These are phyloP conservation scores for Penicillium waksmanii DNA, from an alignment of 495 filamentous ascomycete species.

Conservation along the genomic window DNA sequence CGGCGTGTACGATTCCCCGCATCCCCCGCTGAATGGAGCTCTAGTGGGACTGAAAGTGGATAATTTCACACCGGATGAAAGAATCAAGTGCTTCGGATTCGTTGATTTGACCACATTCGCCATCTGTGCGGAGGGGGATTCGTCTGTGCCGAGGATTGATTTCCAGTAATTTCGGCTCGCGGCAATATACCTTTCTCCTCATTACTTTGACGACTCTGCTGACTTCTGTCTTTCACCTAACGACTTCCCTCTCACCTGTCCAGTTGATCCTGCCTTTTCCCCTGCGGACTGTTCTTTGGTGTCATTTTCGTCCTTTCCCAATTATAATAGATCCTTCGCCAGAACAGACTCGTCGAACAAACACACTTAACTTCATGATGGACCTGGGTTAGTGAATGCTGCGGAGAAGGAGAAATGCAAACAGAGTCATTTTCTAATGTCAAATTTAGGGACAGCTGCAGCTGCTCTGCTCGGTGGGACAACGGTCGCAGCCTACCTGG, in stretches of 20 bases:
- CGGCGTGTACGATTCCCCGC: constrained; percentile 8
- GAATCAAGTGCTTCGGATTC: background rate
- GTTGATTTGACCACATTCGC: background rate
- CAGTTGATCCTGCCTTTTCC: too few species aligned
- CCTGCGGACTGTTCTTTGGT: too few species aligned
- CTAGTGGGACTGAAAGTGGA: background rate
- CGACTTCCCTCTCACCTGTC: too few species aligned
- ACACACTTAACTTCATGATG: background rate
- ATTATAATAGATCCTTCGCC: background rate
- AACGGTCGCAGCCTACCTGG: constrained; percentile 62
- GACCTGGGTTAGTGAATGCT: background rate
- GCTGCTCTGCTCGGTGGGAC: constrained; percentile 44
- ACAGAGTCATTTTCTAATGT: background rate
- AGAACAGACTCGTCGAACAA: background rate
- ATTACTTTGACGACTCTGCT: background rate
- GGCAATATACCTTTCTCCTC: constrained; percentile 1
- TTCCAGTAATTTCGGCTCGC: background rate
- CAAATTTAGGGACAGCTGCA: constrained; percentile 23
- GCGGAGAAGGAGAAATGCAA: background rate
- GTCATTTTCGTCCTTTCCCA: background rate
- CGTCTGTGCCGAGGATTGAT: constrained; percentile 4
- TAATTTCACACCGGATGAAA: background rate
- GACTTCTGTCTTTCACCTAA: background rate
- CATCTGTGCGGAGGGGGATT: constrained; percentile 2
- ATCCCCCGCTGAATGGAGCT: constrained; percentile 9